These are phyloP conservation scores for Daldinia caldariorum DNA, from an alignment of 495 filamentous ascomycete genomes.

Conservation along the genomic window DNA sequence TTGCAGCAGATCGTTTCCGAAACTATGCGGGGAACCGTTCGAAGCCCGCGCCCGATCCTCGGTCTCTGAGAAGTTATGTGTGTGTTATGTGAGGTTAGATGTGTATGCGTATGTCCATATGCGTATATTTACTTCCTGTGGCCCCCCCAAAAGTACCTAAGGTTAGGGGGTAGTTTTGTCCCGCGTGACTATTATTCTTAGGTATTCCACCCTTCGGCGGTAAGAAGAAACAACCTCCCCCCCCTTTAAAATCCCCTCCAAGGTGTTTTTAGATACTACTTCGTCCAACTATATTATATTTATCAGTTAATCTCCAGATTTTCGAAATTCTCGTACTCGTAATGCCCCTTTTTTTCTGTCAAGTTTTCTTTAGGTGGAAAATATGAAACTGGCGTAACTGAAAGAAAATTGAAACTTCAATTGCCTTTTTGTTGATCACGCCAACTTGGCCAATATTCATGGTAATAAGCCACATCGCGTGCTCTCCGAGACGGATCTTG, in stretches of 20 bases:
- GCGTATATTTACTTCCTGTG: too few species aligned
- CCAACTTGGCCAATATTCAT: background rate
- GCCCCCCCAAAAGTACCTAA: too few species aligned
- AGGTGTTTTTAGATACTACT: too few species aligned
- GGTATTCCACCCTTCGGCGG: too few species aligned
- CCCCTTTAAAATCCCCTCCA: too few species aligned
- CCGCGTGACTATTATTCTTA: constrained; percentile 20
- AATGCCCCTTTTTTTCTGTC: background rate
- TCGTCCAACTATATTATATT: too few species aligned
- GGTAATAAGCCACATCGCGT: constrained; percentile 9
- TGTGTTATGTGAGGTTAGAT: too few species aligned
- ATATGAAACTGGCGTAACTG: background rate
- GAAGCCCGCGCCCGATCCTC: constrained; percentile 17
- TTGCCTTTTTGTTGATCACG: background rate
- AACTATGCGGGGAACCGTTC: constrained; percentile 34
- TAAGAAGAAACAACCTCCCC: too few species aligned
- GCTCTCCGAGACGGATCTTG: constrained; percentile 4
- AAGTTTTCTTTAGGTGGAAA: background rate
- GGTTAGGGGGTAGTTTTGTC: too few species aligned
- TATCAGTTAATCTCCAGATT: too few species aligned
- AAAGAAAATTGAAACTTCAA: background rate
- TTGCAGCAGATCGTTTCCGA: constrained; percentile 11
- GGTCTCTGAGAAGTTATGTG: background rate
- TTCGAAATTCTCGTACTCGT: too few species aligned
- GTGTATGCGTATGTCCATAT: too few species aligned